Evolutionary conservation across 1,284 basidiomycete species (phyloP).

Genomic region (Marasmius oreades): DNA sequence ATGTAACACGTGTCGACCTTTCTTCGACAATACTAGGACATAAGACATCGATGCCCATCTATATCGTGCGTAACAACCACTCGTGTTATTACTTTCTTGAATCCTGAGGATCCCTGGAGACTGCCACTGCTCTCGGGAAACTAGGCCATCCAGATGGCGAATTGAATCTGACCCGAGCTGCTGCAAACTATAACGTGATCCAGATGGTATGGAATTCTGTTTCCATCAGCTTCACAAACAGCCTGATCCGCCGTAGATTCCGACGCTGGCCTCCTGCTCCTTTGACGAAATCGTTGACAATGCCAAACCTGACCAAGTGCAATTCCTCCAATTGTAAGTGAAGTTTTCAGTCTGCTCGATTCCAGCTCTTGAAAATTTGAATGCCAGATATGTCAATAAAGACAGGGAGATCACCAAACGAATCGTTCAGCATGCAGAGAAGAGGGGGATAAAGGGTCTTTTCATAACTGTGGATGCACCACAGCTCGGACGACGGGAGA

Average conservation of each 20-base stretch:
- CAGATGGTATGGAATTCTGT: conserved; percentile 68
- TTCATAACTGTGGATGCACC: conserved; percentile 95
- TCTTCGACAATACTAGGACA: conserved; percentile 78
- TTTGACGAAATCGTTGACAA: conserved; percentile 90
- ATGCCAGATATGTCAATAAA: conserved; percentile 77
- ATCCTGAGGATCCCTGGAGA: conserved; percentile 32
- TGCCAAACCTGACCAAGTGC: conserved; percentile 67
- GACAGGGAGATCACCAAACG: conserved; percentile 80
- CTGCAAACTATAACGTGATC: conserved; percentile 75
- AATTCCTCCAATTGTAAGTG: conserved; percentile 75
- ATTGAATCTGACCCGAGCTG: conserved; percentile 81
- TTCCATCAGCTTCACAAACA: not conserved
- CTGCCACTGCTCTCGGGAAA: conserved; percentile 81
- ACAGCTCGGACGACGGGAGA: conserved; percentile 86
- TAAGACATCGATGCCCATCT: conserved; percentile 75
- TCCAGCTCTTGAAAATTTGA: not conserved
- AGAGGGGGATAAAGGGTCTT: conserved; percentile 79
- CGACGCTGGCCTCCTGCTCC: conserved; percentile 84
- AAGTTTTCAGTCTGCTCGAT: not conserved
- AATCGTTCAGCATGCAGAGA: conserved; percentile 82
- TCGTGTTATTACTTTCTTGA: not conserved
- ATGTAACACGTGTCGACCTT: conserved; percentile 82
- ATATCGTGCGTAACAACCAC: conserved; percentile 49
- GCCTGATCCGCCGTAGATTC: conserved; percentile 52
- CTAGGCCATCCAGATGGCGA: conserved; percentile 94